Base-by-base conservation (phyloP, 2,329 filamentous ascomycete genomes). In the Penicillium thymicola region DNA sequence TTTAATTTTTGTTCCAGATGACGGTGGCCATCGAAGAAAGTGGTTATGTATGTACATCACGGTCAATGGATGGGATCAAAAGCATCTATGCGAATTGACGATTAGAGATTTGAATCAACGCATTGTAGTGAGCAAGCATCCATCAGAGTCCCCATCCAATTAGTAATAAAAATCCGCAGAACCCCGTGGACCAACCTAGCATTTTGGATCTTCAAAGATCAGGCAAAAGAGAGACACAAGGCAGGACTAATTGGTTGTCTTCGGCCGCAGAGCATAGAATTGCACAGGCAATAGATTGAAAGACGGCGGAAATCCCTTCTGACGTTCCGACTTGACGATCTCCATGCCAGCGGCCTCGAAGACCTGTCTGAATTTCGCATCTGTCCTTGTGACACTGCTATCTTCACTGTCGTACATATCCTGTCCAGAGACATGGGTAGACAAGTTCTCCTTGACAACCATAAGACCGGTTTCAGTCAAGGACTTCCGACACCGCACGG, bases 381-480 rank as follows among this genome's bases (percentile, higher is more conserved):
- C 89, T 28, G 82, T 85, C 66, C 91, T 82, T 2, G 90, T 96
- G 2, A 96, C 88, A 65, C 85, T 89, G 65, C 85, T 90, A 68
- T 96, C 91, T 57, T 81, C 70, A 7, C 85, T 83, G 69, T 96
- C 91, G 70, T 87, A 96, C 23, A 88, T 76, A 70, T 96, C 91
- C 32, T 76, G 70, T 0, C 78, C 78, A 0, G 75, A 75, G 30
- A 72, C 61, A 64, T 82, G 61, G 1, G 81, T 85, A 18, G 78
- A 82, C 59, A 90, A 69, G 67, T 96, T 97, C 78, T 97, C 92
- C 77, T 94, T 94, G 54, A 92, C 79, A 9, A 92, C 81, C 16
- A 93, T 84, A 45, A 79, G 67, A 1, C 78, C 78, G 11, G 62
- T 69, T 18, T 72, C 53, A 46, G 71, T 65, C 59, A 88, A 65